Conservation (phyloP, 768 basidiomycete species). For the Mycena alexandri region DNA sequence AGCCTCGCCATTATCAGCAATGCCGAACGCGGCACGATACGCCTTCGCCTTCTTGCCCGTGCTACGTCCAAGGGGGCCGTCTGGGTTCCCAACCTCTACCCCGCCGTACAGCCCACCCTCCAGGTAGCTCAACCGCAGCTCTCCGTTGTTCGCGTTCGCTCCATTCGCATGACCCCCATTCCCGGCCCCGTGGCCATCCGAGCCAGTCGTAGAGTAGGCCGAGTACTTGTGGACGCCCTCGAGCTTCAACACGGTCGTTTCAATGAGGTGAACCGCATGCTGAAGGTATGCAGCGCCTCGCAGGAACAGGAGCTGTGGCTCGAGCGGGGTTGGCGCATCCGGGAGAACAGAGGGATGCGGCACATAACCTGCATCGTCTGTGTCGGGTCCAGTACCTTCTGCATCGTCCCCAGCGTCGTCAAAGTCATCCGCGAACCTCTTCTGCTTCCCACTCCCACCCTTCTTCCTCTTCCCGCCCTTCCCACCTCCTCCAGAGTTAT, state of each 20-base stretch:
- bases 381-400: slow-evolving; percentile 21
- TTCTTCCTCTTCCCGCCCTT: slow-evolving; percentile 69
- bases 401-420: slow-evolving; percentile 41
- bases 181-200: slow-evolving; percentile 20
- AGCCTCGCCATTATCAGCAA: slow-evolving; percentile 29
- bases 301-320: slow-evolving; percentile 86
- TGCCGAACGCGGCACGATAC: slow-evolving; percentile 72
- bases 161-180: slow-evolving; percentile 27
- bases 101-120: slow-evolving; percentile 86
- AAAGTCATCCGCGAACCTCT: slow-evolving; percentile 48
- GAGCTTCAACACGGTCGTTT: slow-evolving; percentile 75
- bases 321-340: slow-evolving; percentile 88
- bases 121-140: slow-evolving; percentile 82
- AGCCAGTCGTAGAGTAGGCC: slow-evolving; percentile 43
- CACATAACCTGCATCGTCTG: slow-evolving; percentile 52
- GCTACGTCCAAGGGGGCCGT: slow-evolving; percentile 77
- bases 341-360: slow-evolving; percentile 82
- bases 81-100: slow-evolving; percentile 84
- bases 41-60: slow-evolving; percentile 71
- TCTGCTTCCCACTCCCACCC: slow-evolving; percentile 56
- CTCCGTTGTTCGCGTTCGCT: slow-evolving; percentile 69
- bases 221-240: slow-evolving; percentile 75
- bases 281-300: slow-evolving; percentile 88
- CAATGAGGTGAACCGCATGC: slow-evolving; percentile 81
- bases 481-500: slow-evolving; percentile 43